Evolutionary conservation across 495 filamentous ascomycete species (phyloP).

Genomic region (Stereocaulon alpinum): DNA sequence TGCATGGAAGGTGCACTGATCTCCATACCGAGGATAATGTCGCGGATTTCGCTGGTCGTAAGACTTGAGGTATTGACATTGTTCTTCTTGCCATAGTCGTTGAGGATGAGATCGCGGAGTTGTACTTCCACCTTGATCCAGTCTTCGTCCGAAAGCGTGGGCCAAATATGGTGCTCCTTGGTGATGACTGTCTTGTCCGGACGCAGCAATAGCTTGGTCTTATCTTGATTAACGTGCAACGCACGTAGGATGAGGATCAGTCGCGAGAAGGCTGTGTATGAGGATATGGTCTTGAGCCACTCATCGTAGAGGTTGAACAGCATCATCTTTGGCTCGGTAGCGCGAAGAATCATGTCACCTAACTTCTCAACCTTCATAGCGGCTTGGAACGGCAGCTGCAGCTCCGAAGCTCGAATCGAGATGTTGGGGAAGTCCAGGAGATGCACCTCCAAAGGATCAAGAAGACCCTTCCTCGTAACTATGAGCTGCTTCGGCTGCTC

Average conservation of each 20-base stretch:
- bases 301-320: slow-evolving; percentile 99
- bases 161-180: slow-evolving; percentile 99
- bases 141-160: slow-evolving; percentile 84
- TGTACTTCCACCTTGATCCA: slow-evolving; percentile 99
- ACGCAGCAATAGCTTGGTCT: slow-evolving; percentile 94
- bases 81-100: slow-evolving; percentile 99
- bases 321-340: slow-evolving; percentile 98
- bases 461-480: slow-evolving; percentile 91
- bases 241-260: slow-evolving; percentile 91
- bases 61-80: slow-evolving; percentile 96
- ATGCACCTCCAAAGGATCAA: slow-evolving; percentile 96
- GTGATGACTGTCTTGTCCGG: slow-evolving; percentile 98
- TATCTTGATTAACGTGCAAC: slow-evolving; percentile 94
- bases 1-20: slow-evolving; percentile 98
- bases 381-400: slow-evolving; percentile 97
- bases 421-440: slow-evolving; percentile 98
- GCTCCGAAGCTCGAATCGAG: slow-evolving; percentile 93
- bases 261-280: slow-evolving; percentile 97
- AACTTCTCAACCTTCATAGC: slow-evolving; percentile 99
- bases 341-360: slow-evolving; percentile 96
- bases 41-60: slow-evolving; percentile 91
- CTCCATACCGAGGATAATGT: slow-evolving; percentile 99
- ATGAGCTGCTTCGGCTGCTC: slow-evolving; percentile 99
- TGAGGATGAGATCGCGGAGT: slow-evolving; percentile 88
- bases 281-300: slow-evolving; percentile 97